A percentile compares a stretch with the other conserved stretches of the same genome.
These are phyloP conservation scores for Globisporangium emineosum DNA, from an alignment of 352 stramenopile species.

Conservation along the genomic window DNA sequence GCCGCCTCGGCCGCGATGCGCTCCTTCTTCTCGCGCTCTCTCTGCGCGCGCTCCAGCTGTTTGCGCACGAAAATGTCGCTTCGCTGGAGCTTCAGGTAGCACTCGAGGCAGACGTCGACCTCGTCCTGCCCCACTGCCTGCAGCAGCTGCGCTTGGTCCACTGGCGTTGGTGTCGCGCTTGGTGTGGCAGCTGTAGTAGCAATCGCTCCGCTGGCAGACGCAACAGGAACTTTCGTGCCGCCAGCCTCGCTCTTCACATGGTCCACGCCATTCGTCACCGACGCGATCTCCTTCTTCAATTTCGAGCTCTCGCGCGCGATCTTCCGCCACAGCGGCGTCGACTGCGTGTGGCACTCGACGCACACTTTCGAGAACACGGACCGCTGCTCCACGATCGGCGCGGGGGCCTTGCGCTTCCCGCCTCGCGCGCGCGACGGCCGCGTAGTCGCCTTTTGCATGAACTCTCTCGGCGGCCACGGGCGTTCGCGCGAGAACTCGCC, in stretches of 20 bases:
- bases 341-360: slow-evolving; percentile 53
- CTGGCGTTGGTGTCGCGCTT: not conserved
- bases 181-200: not conserved
- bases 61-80: slow-evolving; percentile 65
- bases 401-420: slow-evolving; percentile 63
- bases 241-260: not conserved
- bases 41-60: slow-evolving; percentile 30
- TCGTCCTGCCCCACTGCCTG: slow-evolving; percentile 17
- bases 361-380: slow-evolving; percentile 34
- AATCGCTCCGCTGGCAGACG: not conserved
- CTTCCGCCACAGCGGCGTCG: slow-evolving; percentile 61
- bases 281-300: not conserved
- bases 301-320: slow-evolving; percentile 7
- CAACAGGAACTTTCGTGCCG: not conserved
- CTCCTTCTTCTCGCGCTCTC: slow-evolving; percentile 32
- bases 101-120: slow-evolving; percentile 63
- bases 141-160: not conserved
- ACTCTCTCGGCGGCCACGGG: slow-evolving; percentile 72
- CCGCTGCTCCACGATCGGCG: slow-evolving; percentile 43
- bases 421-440: slow-evolving; percentile 40
- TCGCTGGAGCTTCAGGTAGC: slow-evolving; percentile 70
- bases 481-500: slow-evolving; percentile 53
- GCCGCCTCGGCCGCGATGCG: slow-evolving; percentile 13
- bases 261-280: not conserved
- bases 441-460: slow-evolving; percentile 49